Evolutionary conservation across 2,329 filamentous ascomycete species (phyloP).

Genomic region (Cordyceps fumosorosea): DNA sequence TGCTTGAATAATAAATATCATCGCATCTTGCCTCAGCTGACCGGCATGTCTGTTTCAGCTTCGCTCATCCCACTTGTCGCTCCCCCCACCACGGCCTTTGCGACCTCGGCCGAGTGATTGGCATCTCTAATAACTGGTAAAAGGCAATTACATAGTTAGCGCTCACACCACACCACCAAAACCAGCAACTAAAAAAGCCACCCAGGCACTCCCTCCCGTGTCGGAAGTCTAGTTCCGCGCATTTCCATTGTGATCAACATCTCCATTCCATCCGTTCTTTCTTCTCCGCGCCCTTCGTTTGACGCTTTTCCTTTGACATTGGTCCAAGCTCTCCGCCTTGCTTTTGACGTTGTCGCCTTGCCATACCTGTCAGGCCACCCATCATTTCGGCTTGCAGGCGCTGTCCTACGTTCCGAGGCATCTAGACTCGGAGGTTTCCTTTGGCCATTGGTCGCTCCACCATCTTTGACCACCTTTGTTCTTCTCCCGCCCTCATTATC

Average conservation of each 20-base stretch:
- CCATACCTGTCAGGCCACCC: background rate
- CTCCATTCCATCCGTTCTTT: background rate
- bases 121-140: background rate
- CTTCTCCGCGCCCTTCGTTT: background rate
- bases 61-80: background rate
- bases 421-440: background rate
- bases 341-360: background rate
- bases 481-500: no score
- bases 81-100: background rate
- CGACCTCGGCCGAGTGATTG: background rate
- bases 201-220: background rate
- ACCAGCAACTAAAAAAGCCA: background rate
- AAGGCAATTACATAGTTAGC: no score
- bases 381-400: background rate
- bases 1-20: background rate
- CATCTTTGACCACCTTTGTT: no score
- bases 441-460: no score
- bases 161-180: background rate
- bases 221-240: slow-evolving; percentile 1
- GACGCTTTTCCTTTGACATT: background rate
- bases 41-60: background rate
- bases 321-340: no score
- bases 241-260: background rate
- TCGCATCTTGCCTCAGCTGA: background rate
- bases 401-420: background rate